These are phyloP conservation scores for Rusavskia elegans DNA, from an alignment of 495 filamentous ascomycete species.

Conservation along the genomic window DNA sequence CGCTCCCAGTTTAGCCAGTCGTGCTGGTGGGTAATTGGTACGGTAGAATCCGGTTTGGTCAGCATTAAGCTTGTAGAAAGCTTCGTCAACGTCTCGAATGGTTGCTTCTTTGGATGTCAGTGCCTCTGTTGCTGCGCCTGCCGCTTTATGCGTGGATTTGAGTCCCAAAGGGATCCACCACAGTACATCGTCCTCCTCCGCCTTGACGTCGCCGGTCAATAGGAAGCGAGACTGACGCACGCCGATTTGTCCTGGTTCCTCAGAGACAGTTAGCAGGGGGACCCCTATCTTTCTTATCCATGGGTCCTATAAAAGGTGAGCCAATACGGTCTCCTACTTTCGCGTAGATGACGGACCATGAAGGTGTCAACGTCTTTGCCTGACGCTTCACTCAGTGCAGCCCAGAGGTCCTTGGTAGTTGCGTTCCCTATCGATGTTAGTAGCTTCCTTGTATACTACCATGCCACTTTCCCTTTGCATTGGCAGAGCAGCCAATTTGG, in stretches of 20 bases:
- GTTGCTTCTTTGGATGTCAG: slow-evolving; percentile 63
- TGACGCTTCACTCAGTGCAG: slow-evolving; percentile 74
- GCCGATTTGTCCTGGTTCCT: slow-evolving; percentile 65
- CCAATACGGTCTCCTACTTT: background rate
- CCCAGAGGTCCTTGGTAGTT: slow-evolving; percentile 84
- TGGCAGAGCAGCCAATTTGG: too few relatives aligned
- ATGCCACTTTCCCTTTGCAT: too few relatives aligned
- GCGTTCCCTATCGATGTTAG: slow-evolving; percentile 49
- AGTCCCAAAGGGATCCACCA: slow-evolving; percentile 93
- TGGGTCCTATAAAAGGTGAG: slow-evolving; percentile 30
- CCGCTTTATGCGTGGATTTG: slow-evolving; percentile 32
- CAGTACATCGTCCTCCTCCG: slow-evolving; percentile 75
- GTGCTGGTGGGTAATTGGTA: slow-evolving; percentile 71
- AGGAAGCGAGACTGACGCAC: slow-evolving; percentile 80
- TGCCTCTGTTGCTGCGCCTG: slow-evolving; percentile 39
- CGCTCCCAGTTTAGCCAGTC: slow-evolving; percentile 63
- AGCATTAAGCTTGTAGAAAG: slow-evolving; percentile 84
- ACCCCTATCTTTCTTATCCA: slow-evolving; percentile 95
- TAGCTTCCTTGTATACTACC: background rate
- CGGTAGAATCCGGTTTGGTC: slow-evolving; percentile 83
- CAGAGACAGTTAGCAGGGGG: slow-evolving; percentile 71
- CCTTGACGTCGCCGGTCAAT: slow-evolving; percentile 76
- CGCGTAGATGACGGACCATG: slow-evolving; percentile 43
- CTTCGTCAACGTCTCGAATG: slow-evolving; percentile 52
- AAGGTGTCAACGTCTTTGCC: slow-evolving; percentile 72